Base-by-base conservation (phyloP, 2,329 filamentous ascomycete genomes). In the Didymella segeticola region DNA sequence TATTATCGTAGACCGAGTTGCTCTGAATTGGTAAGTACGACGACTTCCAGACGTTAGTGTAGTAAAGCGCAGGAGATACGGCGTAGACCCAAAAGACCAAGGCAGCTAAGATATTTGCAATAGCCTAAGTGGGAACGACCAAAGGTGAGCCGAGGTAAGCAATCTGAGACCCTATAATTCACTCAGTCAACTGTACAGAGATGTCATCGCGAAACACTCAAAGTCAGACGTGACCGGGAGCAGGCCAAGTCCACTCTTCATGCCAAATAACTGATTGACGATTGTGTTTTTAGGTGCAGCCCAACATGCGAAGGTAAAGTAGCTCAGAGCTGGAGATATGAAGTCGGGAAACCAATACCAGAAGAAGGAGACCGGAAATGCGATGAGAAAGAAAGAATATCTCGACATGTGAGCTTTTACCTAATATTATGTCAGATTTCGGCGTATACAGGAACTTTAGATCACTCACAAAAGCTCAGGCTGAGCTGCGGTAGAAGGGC, bases 321-420 rank as follows among this genome's bases (percentile, higher is more conserved):
- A 41, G 9, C 38, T 15, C n/a, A 41, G 17, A 27, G 38, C 38
- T 12, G 38, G 38, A 15, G 29, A 29, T 14, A 41, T 41, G 10
- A 41, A 41, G 38, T 41, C 38, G 11, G 38, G 38, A 14, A 41
- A 41, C 38, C 38, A 41, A 29, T 41, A 41, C 23, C 25, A 41
- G 10, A 23, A 41, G 9, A 41, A 41, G 8, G 23, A 41, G 25
- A 41, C 20, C 1, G 38, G 29, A 7, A 41, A 41, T 3, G 38
- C 25, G 3, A 12, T 9, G 8, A 41, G 38, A 20, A 41, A 41
- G 38, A 41, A 41, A 10, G 38, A 19, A 11, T 41, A 41, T 29
- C 25, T 41, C 10, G 38, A 41, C 38, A 41, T 41, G 25, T 15
- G 23, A 11, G 2, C 10, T 25, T 29, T 10, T 27, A n/a, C 38